phyloP scores from a whole-genome alignment of 2,329 filamentous ascomycete species.

The Ophiostoma triangulosporum region DNA sequence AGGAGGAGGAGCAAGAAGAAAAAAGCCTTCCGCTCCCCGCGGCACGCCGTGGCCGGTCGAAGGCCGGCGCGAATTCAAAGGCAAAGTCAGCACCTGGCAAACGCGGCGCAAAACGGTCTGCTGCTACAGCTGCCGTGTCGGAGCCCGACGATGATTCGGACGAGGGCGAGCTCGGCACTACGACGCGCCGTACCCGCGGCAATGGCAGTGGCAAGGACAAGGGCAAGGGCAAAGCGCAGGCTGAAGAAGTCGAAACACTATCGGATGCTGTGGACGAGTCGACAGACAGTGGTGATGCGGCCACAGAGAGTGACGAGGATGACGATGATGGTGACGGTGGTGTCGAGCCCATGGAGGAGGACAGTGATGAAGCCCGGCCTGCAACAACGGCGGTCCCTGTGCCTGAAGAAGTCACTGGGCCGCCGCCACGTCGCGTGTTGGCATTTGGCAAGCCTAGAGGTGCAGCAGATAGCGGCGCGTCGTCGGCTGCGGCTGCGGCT shows the following conservation, averaged over 20 bases:
- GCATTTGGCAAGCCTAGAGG: conserved; percentile 9
- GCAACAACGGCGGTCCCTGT: background rate
- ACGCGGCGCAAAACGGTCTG: conserved; percentile 17
- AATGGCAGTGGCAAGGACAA: background rate
- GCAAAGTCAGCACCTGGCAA: conserved; percentile 17
- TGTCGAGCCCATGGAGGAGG: conserved; percentile 13
- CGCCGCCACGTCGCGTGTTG: conserved; percentile 18
- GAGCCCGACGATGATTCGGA: conserved; percentile 24
- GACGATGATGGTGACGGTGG: no score
- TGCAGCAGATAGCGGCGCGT: background rate
- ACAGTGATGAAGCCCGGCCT: background rate
- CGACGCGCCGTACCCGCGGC: background rate
- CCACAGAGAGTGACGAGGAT: conserved; percentile 30
- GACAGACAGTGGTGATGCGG: conserved; percentile 27
- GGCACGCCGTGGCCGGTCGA: background rate
- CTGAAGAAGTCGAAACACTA: no score
- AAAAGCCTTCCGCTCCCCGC: background rate
- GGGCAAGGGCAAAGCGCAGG: background rate
- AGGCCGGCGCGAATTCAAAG: conserved; percentile 6
- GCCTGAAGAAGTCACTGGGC: conserved; percentile 12
- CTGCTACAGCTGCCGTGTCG: conserved; percentile 26
- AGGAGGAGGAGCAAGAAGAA: conserved; percentile 9
- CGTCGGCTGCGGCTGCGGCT: background rate
- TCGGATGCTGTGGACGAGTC: conserved; percentile 14
- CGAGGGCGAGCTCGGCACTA: conserved; percentile 29